Conservation (phyloP, 225 moss, liverwort and hornwort genomes). For the Lunularia cruciata region DNA sequence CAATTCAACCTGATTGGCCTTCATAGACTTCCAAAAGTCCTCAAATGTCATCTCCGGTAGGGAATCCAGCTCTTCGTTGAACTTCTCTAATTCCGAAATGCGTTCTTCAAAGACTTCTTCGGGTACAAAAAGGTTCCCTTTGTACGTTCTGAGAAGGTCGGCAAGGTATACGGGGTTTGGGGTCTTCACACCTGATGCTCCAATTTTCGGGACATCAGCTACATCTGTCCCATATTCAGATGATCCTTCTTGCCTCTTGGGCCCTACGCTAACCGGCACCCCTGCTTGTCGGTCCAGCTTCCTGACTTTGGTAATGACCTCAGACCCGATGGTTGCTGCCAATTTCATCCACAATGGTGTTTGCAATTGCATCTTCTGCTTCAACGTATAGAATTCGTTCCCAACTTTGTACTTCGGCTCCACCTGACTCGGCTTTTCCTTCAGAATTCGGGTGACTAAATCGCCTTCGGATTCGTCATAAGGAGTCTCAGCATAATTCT, state of each 20-base stretch:
- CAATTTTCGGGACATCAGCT: slow-evolving; percentile 15
- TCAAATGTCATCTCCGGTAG: slow-evolving; percentile 83
- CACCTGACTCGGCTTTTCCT: slow-evolving; percentile 75
- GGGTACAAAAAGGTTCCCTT: slow-evolving; percentile 85
- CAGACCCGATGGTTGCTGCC: slow-evolving; percentile 26
- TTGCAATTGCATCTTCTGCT: slow-evolving; percentile 64
- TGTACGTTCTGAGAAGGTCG: slow-evolving; percentile 80
- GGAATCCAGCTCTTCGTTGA: slow-evolving; percentile 51
- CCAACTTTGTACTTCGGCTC: slow-evolving; percentile 80
- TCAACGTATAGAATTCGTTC: slow-evolving; percentile 73
- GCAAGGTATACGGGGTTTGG: slow-evolving; percentile 64
- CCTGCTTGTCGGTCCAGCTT: slow-evolving; percentile 1
- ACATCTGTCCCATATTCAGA: slow-evolving; percentile 5
- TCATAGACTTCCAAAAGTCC: slow-evolving; percentile 60
- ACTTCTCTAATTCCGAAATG: slow-evolving; percentile 62
- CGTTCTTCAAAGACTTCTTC: slow-evolving; percentile 75
- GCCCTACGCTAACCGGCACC: no score
- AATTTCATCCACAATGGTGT: slow-evolving; percentile 72
- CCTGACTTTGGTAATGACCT: no score
- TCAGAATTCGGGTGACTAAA: slow-evolving; percentile 61
- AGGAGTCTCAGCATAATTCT: neutral
- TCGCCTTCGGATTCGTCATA: slow-evolving; percentile 39
- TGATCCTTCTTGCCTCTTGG: neutral
- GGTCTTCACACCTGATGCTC: slow-evolving; percentile 18
- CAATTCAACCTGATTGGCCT: slow-evolving; percentile 63